A percentile compares a stretch with the other conserved stretches of the same genome.
phyloP scores from a whole-genome alignment of 169 alveolate genomes.

The Plasmodium gonderi region DNA sequence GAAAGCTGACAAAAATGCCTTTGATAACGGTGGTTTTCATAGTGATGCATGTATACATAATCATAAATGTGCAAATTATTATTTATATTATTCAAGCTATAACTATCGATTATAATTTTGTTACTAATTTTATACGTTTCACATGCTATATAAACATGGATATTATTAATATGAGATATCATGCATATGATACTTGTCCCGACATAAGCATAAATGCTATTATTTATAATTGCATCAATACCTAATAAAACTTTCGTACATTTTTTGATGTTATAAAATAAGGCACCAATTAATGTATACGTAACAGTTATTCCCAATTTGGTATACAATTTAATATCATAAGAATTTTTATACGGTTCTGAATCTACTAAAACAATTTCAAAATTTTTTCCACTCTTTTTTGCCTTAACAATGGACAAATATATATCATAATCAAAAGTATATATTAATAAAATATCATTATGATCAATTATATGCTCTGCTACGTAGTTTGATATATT shows the following conservation, averaged over 20 bases:
- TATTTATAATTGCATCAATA: constrained; percentile 71
- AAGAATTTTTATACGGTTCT: constrained; percentile 74
- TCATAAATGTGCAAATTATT: constrained; percentile 60
- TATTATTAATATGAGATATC: constrained; percentile 53
- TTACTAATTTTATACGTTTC: constrained; percentile 74
- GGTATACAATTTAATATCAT: constrained; percentile 68
- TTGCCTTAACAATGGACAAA: constrained; percentile 70
- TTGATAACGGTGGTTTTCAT: neutral
- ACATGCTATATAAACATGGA: constrained; percentile 53
- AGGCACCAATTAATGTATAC: constrained; percentile 63
- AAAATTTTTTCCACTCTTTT: constrained; percentile 40
- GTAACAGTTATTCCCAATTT: constrained; percentile 73
- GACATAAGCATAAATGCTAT: constrained; percentile 67
- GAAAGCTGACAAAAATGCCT: neutral
- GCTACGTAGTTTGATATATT: constrained; percentile 59
- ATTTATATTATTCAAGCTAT: constrained; percentile 65
- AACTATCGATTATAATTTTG: constrained; percentile 66
- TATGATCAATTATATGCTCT: constrained; percentile 27
- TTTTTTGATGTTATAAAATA: constrained; percentile 59
- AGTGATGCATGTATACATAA: constrained; percentile 71
- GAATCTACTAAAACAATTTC: constrained; percentile 68
- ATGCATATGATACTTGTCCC: constrained; percentile 71
- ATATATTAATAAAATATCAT: constrained; percentile 60
- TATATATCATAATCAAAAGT: constrained; percentile 74
- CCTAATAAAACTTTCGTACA: constrained; percentile 68